phyloP scores from a whole-genome alignment of 1,284 basidiomycete genomes.

The Cryptococcus wingfieldii region DNA sequence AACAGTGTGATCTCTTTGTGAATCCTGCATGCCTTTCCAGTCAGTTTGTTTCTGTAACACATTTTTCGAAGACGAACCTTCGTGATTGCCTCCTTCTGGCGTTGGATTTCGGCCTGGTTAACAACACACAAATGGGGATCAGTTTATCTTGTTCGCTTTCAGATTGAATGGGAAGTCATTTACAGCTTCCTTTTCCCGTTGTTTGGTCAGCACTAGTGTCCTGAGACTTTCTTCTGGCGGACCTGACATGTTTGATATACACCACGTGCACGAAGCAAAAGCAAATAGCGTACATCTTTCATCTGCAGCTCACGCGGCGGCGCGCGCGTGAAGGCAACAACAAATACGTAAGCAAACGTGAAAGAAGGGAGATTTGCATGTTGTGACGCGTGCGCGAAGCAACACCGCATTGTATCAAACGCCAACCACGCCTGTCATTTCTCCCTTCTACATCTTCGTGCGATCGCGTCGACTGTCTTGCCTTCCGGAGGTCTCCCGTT shows the following conservation, averaged over 20 bases:
- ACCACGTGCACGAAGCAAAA: too few relatives aligned
- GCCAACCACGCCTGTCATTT: not conserved
- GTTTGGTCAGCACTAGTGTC: conserved; percentile 26
- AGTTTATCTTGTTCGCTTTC: too few relatives aligned
- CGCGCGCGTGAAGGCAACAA: too few relatives aligned
- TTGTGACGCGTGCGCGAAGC: not conserved
- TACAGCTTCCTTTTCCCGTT: conserved; percentile 37
- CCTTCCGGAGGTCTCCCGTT: not conserved
- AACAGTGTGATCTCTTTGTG: conserved; percentile 63
- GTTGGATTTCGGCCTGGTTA: conserved; percentile 34
- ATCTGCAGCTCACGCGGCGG: too few relatives aligned
- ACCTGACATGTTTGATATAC: conserved; percentile 8
- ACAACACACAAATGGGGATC: not conserved
- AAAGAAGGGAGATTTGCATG: too few relatives aligned
- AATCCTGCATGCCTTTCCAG: conserved; percentile 21
- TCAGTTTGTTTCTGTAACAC: not conserved
- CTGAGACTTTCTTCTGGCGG: conserved; percentile 26
- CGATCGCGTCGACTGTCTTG: not conserved
- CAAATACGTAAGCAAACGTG: too few relatives aligned
- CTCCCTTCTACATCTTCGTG: not conserved
- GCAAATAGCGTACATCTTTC: too few relatives aligned
- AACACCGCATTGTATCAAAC: not conserved
- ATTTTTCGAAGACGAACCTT: conserved; percentile 18
- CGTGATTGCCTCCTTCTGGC: conserved; percentile 31
- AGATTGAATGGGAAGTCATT: conserved; percentile 1